These are phyloP conservation scores for Starmerella riodocensis DNA, from an alignment of 805 yeast genomes.

Conservation along the genomic window DNA sequence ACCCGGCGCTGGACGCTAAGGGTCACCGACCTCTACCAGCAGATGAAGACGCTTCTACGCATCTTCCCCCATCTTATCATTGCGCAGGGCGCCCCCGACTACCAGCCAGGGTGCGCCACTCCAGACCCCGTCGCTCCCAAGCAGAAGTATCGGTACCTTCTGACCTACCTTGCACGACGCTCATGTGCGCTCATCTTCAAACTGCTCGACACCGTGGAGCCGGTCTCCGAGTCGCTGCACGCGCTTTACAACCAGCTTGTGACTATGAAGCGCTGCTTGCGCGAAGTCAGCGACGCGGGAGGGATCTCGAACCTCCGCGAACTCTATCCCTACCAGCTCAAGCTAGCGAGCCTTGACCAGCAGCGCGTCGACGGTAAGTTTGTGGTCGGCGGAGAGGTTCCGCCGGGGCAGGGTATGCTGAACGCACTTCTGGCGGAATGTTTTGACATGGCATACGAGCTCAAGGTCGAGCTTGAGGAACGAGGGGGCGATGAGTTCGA, in stretches of 20 bases:
- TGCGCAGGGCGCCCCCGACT: not conserved
- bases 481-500: constrained; percentile 17
- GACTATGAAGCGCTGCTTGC: constrained; percentile 78
- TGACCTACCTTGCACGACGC: constrained; percentile 59
- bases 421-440: constrained; percentile 86
- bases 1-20: constrained; percentile 97
- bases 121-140: not conserved
- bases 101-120: too few relatives aligned
- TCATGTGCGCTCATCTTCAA: constrained; percentile 85
- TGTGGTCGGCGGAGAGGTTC: constrained; percentile 73
- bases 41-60: constrained; percentile 57
- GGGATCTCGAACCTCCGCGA: constrained; percentile 81
- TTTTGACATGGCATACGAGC: constrained; percentile 82
- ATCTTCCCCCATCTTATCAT: constrained; percentile 46
- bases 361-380: constrained; percentile 84
- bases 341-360: constrained; percentile 79
- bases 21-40: constrained; percentile 81
- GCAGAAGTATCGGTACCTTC: constrained; percentile 3
- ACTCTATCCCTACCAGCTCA: constrained; percentile 89
- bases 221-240: constrained; percentile 85
- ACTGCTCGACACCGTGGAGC: constrained; percentile 81
- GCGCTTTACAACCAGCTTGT: constrained; percentile 87
- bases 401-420: constrained; percentile 96
- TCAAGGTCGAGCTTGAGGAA: constrained; percentile 37
- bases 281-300: constrained; percentile 85